Conservation (phyloP, 2,329 filamentous ascomycete genomes). For the Trichophaea hybrida region DNA sequence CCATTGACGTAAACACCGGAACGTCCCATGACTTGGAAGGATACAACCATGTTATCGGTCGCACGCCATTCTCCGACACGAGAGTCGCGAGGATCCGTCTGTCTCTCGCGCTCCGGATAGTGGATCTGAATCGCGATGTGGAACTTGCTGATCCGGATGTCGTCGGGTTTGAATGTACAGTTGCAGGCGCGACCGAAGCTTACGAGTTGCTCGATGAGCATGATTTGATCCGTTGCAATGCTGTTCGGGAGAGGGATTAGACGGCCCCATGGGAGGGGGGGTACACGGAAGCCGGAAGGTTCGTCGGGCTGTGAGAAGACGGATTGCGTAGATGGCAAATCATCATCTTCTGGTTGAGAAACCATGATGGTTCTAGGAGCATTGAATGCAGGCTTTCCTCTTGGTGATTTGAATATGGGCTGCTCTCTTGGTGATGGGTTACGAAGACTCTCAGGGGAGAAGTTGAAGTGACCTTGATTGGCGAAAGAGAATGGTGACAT, state of each 20-base stretch:
- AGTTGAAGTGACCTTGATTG: not conserved
- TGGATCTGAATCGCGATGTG: conserved; percentile 24
- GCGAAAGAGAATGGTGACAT: not conserved
- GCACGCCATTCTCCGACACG: conserved; percentile 17
- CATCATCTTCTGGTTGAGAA: conserved; percentile 2
- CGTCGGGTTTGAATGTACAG: conserved; percentile 19
- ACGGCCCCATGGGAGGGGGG: conserved; percentile 23
- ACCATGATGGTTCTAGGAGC: not conserved
- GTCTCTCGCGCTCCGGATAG: conserved; percentile 10
- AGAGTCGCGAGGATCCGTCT: conserved; percentile 9
- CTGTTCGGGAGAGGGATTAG: conserved; percentile 23
- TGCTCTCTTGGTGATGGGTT: not conserved
- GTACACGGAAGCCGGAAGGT: conserved; percentile 8
- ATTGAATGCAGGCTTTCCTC: conserved; percentile 2
- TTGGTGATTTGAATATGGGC: conserved; percentile 1
- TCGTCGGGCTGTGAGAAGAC: not conserved
- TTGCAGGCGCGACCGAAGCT: conserved; percentile 22
- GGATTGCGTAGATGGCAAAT: conserved; percentile 2
- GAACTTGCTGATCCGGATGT: conserved; percentile 23
- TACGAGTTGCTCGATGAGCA: conserved; percentile 21
- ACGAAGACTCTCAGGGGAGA: conserved; percentile 1
- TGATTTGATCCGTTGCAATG: conserved; percentile 17
- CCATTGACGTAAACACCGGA: conserved; percentile 25
- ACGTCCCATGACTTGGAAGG: conserved; percentile 22
- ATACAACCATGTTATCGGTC: conserved; percentile 22